Evolutionary conservation across 495 filamentous ascomycete species (phyloP), one percentile per base, ranked within the genome.

Genomic region (Xylaria bambusicola): DNA sequence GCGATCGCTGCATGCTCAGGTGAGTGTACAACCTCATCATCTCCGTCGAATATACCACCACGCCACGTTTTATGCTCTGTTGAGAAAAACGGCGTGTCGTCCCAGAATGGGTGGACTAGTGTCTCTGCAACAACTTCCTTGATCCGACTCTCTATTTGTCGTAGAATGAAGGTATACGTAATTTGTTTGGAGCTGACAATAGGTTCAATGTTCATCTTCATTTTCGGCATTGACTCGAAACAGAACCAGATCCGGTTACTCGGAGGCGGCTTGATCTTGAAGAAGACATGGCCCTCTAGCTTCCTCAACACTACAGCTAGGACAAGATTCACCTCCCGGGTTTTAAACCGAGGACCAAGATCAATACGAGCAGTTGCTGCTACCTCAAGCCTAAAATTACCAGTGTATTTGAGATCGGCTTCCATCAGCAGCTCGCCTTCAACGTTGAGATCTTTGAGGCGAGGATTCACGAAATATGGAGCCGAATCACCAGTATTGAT

Each of bases 161-260:
- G 87, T 12, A 97, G 82, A 46, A 98, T 93, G 45, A 96, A 83
- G 6, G 86, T 87, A 71, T 93, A 98, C 0, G 94, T 97, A 50
- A 98, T 95, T 71, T 97, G 93, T 53, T 93, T 88, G 6, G 91
- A 88, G 73, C 92, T 96, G 50, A 98, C 92, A 61, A 98, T 92
- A 6, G 94, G 94, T 68, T 97, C 89, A 48, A 98, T 92, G 20
- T 86, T 84, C 80, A 98, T 86, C 49, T 92, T 92, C 77, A 98
- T 90, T 62, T 91, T 91, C 6, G 94, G 94, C 83, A 89, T 89
- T 8, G 86, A 85, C 67, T 95, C 89, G 64, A 98, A 98, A 13
- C 93, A 86, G 63, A 98, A 84, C 94, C 94, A 98, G 38, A 97
- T 70, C 24, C 94, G 86, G 71, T 98, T 98, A 73, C 91, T 96